Evolutionary conservation across 2,329 filamentous ascomycete genomes (phyloP).

Genomic region (Fusarium tanahbumbuense): DNA sequence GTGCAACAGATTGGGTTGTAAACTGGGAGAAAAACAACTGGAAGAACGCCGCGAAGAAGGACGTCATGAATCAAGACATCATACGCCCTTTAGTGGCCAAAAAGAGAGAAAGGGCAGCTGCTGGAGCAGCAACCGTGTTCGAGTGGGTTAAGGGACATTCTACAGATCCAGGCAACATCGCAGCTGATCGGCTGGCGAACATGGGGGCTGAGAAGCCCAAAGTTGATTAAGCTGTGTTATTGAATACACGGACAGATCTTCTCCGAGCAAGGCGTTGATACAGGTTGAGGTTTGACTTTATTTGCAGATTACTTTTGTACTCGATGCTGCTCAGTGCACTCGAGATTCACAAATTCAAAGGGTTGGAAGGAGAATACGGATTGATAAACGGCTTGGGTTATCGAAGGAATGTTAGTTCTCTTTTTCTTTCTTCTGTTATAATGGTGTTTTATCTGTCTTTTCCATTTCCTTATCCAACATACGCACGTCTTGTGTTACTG

Average conservation of each 20-base stretch:
- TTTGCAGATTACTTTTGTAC: not conserved
- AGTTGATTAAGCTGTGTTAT: constrained; percentile 1
- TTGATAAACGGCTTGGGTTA: not conserved
- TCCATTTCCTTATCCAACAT: constrained; percentile 8
- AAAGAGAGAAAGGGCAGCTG: constrained; percentile 74
- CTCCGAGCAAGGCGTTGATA: not conserved
- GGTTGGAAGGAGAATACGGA: not conserved
- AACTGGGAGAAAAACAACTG: constrained; percentile 83
- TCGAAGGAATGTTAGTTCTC: not conserved
- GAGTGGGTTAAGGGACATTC: constrained; percentile 92
- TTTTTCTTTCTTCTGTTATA: constrained; percentile 3
- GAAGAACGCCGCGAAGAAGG: constrained; percentile 75
- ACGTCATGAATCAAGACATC: constrained; percentile 89
- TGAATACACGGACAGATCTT: not conserved
- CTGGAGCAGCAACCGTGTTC: constrained; percentile 74
- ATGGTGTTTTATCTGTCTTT: not conserved
- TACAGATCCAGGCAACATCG: constrained; percentile 77
- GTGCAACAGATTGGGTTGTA: constrained; percentile 83
- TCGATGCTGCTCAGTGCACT: not conserved
- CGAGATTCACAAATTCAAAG: not conserved
- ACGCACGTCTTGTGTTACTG: constrained; percentile 9
- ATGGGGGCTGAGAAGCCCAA: constrained; percentile 50
- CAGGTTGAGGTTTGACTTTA: not conserved
- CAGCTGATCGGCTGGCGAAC: constrained; percentile 83
- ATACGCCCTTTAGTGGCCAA: constrained; percentile 77